Percentiles rank a stretch among this genome's conserved stretches.
phyloP scores from a whole-genome alignment of 2,329 filamentous ascomycete genomes.

The Fusarium liriodendri region DNA sequence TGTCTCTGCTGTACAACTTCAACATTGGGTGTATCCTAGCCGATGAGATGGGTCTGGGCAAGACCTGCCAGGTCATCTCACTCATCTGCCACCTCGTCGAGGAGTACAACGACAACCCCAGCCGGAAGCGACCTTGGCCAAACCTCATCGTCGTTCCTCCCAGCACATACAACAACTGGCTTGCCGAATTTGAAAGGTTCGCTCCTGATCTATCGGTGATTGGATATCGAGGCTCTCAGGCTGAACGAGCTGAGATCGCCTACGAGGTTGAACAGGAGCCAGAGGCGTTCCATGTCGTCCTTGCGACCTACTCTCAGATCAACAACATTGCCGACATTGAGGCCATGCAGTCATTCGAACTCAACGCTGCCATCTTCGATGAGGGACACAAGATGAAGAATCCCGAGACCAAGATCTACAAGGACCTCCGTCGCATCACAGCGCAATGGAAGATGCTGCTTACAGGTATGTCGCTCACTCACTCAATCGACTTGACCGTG shows the following conservation, averaged over 20 bases:
- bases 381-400: conserved; percentile 97
- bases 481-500: neutral
- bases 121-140: conserved; percentile 66
- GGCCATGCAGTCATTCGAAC: conserved; percentile 60
- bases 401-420: conserved; percentile 82
- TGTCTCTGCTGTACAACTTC: conserved; percentile 83
- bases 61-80: conserved; percentile 96
- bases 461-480: conserved; percentile 45
- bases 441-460: conserved; percentile 88
- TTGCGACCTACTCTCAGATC: conserved; percentile 71
- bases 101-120: conserved; percentile 56
- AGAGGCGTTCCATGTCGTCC: conserved; percentile 71
- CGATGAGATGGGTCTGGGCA: conserved; percentile 97
- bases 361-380: conserved; percentile 80
- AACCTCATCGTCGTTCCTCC: conserved; percentile 91
- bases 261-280: conserved; percentile 73
- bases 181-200: conserved; percentile 88
- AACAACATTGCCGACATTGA: conserved; percentile 62
- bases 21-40: conserved; percentile 90
- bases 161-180: conserved; percentile 96
- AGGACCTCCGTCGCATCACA: conserved; percentile 79
- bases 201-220: conserved; percentile 81
- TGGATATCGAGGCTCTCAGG: conserved; percentile 75
- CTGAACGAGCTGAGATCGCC: conserved; percentile 75
- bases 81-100: conserved; percentile 88